Evolutionary conservation across 257 asterid species (phyloP).

Genomic region (Solanum appendiculatum): DNA sequence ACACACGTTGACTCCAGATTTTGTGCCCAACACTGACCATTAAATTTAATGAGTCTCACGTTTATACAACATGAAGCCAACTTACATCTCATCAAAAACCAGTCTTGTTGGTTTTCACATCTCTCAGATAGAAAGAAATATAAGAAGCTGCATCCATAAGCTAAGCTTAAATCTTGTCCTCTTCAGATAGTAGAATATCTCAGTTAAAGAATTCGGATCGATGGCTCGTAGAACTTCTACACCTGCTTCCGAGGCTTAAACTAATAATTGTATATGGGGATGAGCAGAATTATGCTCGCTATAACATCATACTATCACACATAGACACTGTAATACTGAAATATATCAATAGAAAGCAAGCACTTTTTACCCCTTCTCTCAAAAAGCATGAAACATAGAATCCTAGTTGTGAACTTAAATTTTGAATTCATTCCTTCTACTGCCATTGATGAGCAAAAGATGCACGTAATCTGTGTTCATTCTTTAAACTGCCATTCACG

Average conservation of each 20-base stretch:
- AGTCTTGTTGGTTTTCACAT: background rate
- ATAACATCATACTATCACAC: background rate
- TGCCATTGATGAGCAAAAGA: background rate
- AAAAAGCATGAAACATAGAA: background rate
- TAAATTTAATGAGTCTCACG: background rate
- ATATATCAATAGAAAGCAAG: background rate
- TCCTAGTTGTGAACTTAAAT: background rate
- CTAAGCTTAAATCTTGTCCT: background rate
- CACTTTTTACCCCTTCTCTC: background rate
- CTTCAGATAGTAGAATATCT: background rate
- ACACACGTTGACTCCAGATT: background rate
- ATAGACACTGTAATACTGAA: background rate
- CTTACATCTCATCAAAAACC: background rate
- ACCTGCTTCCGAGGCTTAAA: background rate
- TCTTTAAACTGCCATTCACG: conserved; percentile 92
- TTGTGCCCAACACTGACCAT: background rate
- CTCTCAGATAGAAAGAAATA: background rate
- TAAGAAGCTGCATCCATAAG: background rate
- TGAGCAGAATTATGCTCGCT: background rate
- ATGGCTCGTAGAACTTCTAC: background rate
- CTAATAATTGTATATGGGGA: background rate
- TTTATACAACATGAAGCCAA: background rate
- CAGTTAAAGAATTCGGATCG: background rate
- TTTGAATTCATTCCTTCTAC: background rate
- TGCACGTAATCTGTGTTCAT: conserved; percentile 2